These are phyloP conservation scores for Fallopia convolvulus DNA, from an alignment of 148 eudicot genomes.

Conservation along the genomic window DNA sequence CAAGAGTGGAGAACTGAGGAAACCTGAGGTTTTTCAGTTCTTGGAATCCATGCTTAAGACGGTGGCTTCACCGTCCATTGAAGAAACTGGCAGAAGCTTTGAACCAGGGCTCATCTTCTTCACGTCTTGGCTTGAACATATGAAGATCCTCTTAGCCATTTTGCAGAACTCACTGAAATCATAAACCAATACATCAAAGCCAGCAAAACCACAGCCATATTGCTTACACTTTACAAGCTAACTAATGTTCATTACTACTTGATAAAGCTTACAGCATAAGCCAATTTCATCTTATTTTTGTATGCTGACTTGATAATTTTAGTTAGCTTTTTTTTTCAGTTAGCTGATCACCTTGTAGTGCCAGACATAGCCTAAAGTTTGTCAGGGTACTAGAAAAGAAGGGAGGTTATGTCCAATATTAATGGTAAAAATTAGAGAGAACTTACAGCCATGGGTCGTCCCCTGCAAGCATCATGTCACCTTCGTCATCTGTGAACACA, in stretches of 20 bases:
- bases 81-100: conserved; percentile 26
- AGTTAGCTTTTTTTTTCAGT: too few species aligned
- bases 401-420: neutral
- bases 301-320: too few species aligned
- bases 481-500: conserved; percentile 85
- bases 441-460: conserved; percentile 96
- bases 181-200: neutral
- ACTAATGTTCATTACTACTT: too few species aligned
- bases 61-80: conserved; percentile 45
- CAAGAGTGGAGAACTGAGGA: neutral
- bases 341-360: too few species aligned
- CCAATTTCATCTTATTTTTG: too few species aligned
- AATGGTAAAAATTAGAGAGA: neutral
- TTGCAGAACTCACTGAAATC: conserved; percentile 75
- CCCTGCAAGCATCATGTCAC: conserved; percentile 92
- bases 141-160: conserved; percentile 73
- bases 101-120: conserved; percentile 66
- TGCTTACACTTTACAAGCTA: neutral
- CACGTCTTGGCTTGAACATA: conserved; percentile 80
- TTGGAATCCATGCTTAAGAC: conserved; percentile 37
- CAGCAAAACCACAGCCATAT: neutral
- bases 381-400: neutral
- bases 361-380: neutral
- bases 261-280: too few species aligned
- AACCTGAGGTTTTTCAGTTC: conserved; percentile 1